Evolutionary conservation across 139 green algal genomes (phyloP), one percentile per base, ranked within the genome.

Genomic region (Limnomonas spitsbergensis): DNA sequence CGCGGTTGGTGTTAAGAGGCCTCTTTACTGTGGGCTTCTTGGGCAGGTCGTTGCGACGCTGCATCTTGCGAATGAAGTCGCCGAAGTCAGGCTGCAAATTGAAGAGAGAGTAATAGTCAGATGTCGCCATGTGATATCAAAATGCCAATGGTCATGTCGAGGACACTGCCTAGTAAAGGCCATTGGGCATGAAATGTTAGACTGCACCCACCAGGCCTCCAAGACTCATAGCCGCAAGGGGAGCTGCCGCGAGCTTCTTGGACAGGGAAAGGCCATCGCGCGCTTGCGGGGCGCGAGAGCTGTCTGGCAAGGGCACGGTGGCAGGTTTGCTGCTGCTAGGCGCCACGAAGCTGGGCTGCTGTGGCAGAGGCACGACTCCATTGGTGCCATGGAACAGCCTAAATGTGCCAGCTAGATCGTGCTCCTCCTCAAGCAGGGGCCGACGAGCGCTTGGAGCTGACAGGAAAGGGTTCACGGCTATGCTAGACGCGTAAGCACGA

Each of bases 321-420:
- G 7, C 1, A 0, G 14, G 7, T 6, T 40, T 0, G 32, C 38
- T n/a, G 9, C n/a, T 29, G 4, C 4, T 37, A 6, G 61, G 38
- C 7, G 0, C 7, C 26, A 2, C 9, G 1, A 0, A 9, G 36
- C 42, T 52, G 36, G 29, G 40, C 35, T 52, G 72, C 67, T 42
- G 69, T 31, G 76, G 40, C 54, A 93, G 74, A 0, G 89, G 89
- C 3, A 92, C 75, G 0, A 90, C 82, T 36, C 88, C 88, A 0
- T 53, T 27, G 0, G 54, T 35, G 0, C 90, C 90, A 61, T 94
- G 90, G 67, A 93, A 94, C 3, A 91, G 53, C 1, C 78, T n/a
- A 69, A 92, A 86, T 1, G 78, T 88, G 36, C 37, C 56, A 2
- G 20, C 34, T 53, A 86, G 84, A 14, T 78, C 40, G 0, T 79